Evolutionary conservation across 2,329 filamentous ascomycete genomes (phyloP), one percentile per base, ranked within the genome.

Genomic region (Neocatenulostroma microsporum): DNA sequence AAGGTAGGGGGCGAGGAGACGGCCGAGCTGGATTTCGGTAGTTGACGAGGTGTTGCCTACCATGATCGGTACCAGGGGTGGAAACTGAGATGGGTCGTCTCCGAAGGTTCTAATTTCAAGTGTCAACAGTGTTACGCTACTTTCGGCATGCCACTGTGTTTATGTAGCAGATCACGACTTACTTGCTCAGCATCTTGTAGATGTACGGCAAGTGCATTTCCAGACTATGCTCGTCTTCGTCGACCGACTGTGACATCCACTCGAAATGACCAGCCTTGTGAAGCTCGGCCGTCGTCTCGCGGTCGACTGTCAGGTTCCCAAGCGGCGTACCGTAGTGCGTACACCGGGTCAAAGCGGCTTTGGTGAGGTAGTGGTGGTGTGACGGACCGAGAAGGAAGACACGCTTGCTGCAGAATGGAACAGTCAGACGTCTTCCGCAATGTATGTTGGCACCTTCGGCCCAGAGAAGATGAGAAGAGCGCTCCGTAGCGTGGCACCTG

Each of bases 121-220:
- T n/a, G n/a, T n/a, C n/a, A n/a, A n/a, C n/a, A n/a, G n/a, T n/a
- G n/a, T n/a, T n/a, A n/a, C n/a, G n/a, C n/a, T n/a, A n/a, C n/a
- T n/a, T n/a, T n/a, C n/a, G 8, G 10, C 12, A 29, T 5, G 27
- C 30, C 23, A 36, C 24, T 21, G 21, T 7, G 29, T 26, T 25
- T 14, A 21, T n/a, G n/a, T n/a, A n/a, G n/a, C n/a, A n/a, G n/a
- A n/a, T n/a, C n/a, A n/a, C n/a, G n/a, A 33, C 39, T 42, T 35
- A 73, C 57, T 67, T 63, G 40, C 72, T 72, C 5, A 80, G 70
- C 36, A 84, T 77, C 56, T 88, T 87, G 69, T 87, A 88, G 45
- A 96, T 82, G 55, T 93, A 95, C 0, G 91, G 89, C 7, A 96
- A 71, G 51, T 98, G 91, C 82, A 98, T 94, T 67, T 98, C 91